A percentile compares a stretch with the other conserved stretches of the same genome.
Conservation (phyloP, 768 basidiomycete genomes). For the Boletus barrowsii region DNA sequence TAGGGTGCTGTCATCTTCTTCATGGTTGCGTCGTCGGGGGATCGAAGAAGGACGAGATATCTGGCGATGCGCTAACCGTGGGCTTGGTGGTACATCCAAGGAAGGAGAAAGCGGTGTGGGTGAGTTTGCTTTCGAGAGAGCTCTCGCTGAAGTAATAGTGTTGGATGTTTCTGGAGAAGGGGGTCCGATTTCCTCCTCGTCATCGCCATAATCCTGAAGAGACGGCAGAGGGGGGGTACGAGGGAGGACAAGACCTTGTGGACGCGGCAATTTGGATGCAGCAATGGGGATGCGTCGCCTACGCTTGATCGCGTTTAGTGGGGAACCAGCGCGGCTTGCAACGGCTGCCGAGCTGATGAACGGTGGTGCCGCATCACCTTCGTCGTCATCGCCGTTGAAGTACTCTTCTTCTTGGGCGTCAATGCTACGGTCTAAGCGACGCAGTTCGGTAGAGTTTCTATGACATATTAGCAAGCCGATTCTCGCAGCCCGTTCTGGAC, state of each 20-base stretch:
- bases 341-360: constrained; percentile 27
- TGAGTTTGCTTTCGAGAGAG: constrained; percentile 13
- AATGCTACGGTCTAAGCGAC: constrained; percentile 43
- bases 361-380: constrained; percentile 45
- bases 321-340: constrained; percentile 28
- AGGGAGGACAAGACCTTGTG: constrained; percentile 38
- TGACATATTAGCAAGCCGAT: constrained; percentile 9
- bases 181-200: constrained; percentile 44
- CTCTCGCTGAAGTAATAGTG: constrained; percentile 12
- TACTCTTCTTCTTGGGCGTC: constrained; percentile 90
- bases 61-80: constrained; percentile 39
- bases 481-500: constrained; percentile 14
- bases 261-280: constrained; percentile 45
- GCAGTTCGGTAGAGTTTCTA: constrained; percentile 41
- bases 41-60: constrained; percentile 39
- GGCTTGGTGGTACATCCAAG: constrained; percentile 36
- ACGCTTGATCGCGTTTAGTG: constrained; percentile 48
- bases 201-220: constrained; percentile 78
- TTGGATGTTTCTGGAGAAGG: constrained; percentile 12
- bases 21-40: constrained; percentile 40
- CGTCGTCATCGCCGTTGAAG: constrained; percentile 88
- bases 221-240: constrained; percentile 53
- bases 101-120: constrained; percentile 32
- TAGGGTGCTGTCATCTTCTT: constrained; percentile 55
- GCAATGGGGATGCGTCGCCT: constrained; percentile 51